Conservation (phyloP, 495 filamentous ascomycete species). For the Astrothelium subdiscretum region DNA sequence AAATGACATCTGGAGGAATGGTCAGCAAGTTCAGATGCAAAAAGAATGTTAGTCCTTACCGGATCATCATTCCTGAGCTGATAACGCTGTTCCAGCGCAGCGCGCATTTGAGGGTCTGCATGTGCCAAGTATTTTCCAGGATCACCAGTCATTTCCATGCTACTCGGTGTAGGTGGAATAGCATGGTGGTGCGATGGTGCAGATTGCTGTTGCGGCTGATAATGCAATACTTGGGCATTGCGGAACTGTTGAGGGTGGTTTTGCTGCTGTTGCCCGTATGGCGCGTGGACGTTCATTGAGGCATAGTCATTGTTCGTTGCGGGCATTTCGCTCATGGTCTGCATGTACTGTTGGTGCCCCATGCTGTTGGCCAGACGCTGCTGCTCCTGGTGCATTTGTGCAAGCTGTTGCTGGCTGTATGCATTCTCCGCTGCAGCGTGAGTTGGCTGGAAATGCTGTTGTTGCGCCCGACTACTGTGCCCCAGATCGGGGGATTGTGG, state of each 20-base stretch:
- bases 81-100: slow-evolving; percentile 58
- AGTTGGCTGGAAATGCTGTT: background rate
- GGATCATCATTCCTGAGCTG: slow-evolving; percentile 68
- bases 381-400: background rate
- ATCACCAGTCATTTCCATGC: slow-evolving; percentile 72
- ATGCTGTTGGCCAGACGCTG: background rate
- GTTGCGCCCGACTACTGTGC: background rate
- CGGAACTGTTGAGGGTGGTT: background rate
- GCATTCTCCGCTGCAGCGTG: background rate
- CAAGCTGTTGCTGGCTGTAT: background rate
- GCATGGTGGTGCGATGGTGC: background rate
- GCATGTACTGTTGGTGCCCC: slow-evolving; percentile 1
- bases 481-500: background rate
- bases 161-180: slow-evolving; percentile 88
- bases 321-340: background rate
- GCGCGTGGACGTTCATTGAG: slow-evolving; percentile 10
- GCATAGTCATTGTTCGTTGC: slow-evolving; percentile 5
- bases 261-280: slow-evolving; percentile 5
- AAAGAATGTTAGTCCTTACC: slow-evolving; percentile 37
- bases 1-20: slow-evolving; percentile 57
- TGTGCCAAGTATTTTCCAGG: slow-evolving; percentile 46
- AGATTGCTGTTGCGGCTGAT: background rate
- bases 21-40: background rate
- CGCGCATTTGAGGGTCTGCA: slow-evolving; percentile 49
- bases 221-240: background rate